Evolutionary conservation across 352 stramenopile genomes (phyloP), one percentile per base, ranked within the genome.

Genomic region (Globisporangium apiculatum): DNA sequence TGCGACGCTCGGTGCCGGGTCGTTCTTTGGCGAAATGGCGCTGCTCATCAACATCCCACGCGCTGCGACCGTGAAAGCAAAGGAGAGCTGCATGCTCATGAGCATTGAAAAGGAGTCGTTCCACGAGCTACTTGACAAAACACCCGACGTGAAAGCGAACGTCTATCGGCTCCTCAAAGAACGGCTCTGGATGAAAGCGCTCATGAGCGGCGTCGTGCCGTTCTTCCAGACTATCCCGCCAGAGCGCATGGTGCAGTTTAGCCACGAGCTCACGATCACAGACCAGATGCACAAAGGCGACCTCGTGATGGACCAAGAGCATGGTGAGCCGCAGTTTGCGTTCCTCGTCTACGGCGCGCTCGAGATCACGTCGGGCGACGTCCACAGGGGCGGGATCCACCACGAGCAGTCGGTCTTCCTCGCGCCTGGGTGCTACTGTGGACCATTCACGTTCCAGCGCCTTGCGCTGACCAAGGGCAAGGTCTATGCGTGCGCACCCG

Each of bases 11-110:
- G 76, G 82, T 15, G 66, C 82, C 2, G 82, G 82, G 7, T 88
- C 79, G 1, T 91, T 89, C 60, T 91, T 91, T 60, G 82, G 82
- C 4, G 82, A 91, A 53, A 91, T 91, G 82, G 86, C 82, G 12
- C 62, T 91, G 38, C 58, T 91, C 7, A 90, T 89, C 56, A 87
- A 89, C 55, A 89, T 89, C 51, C 82, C 82, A 3, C 76, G 82
- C 38, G 79, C 82, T 8, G 82, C 82, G 24, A 90, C 82, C 2
- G 76, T 91, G 17, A 83, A 61, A 45, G 70, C 80, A 8, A 62
- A 81, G 3, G 79, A 90, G 18, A 89, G 79, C 54, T 88, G 79
- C 47, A 84, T 91, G 67, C 66, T 91, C 15, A 82, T 91, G 69
- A 87, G 71, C 43, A 89, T 91, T 31, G 82, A 91, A 60, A 88